phyloP scores from a whole-genome alignment of 1,284 basidiomycete species.

The Apiotrichum veenhuisii region DNA sequence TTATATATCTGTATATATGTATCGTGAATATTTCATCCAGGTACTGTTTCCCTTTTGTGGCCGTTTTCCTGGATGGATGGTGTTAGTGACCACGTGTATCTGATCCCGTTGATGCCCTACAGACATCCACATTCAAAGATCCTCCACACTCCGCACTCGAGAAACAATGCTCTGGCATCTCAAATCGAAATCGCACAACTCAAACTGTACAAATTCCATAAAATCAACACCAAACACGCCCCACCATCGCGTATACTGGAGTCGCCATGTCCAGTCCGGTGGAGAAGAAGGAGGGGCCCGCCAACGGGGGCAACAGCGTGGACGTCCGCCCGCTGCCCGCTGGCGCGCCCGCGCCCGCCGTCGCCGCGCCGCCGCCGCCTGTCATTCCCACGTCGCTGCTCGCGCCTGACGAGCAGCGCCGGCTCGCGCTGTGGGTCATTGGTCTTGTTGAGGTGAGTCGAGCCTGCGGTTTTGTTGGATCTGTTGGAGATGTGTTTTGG shows the following conservation, averaged over 20 bases:
- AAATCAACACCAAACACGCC: neutral
- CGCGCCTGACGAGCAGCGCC: constrained; percentile 40
- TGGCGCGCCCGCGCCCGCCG: neutral
- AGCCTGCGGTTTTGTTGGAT: no score
- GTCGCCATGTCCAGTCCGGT: neutral
- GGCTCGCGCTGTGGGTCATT: constrained; percentile 34
- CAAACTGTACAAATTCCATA: no score
- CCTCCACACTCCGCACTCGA: no score
- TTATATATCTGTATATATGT: no score
- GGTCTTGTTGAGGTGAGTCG: constrained; percentile 40
- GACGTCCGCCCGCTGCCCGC: neutral
- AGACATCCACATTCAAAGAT: neutral
- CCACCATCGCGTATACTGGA: neutral
- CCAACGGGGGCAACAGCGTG: neutral
- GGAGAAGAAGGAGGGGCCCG: neutral
- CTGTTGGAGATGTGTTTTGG: neutral
- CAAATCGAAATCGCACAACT: no score
- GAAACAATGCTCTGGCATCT: no score
- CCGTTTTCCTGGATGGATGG: no score
- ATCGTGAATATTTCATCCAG: no score
- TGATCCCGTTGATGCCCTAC: neutral
- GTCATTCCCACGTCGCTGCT: constrained; percentile 43
- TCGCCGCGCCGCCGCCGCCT: constrained; percentile 22
- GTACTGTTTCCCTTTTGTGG: no score
- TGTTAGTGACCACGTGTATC: neutral